Evolutionary conservation across 495 filamentous ascomycete species (phyloP).

Genomic region (Entonaema liquescens): DNA sequence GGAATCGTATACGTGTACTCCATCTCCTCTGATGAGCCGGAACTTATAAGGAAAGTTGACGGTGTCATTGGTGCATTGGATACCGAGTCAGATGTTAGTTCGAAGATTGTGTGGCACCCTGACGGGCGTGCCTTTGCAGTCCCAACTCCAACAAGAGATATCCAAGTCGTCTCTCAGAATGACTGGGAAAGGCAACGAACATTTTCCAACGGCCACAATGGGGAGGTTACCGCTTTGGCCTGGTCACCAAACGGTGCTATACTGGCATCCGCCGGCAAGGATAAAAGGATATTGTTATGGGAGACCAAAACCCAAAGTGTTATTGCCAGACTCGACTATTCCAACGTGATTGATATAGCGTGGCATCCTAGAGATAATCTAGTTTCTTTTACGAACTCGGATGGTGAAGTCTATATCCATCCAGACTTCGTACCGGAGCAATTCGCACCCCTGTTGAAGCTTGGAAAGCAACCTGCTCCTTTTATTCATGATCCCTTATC

Average conservation of each 20-base stretch:
- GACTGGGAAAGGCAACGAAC: slow-evolving; percentile 85
- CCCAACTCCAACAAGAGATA: slow-evolving; percentile 82
- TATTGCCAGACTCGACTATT: slow-evolving; percentile 74
- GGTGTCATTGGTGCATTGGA: slow-evolving; percentile 83
- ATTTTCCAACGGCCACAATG: slow-evolving; percentile 81
- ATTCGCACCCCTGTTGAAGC: slow-evolving; percentile 65
- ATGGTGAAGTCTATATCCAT: slow-evolving; percentile 91
- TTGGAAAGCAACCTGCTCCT: slow-evolving; percentile 75
- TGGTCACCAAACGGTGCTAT: slow-evolving; percentile 97
- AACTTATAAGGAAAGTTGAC: slow-evolving; percentile 82
- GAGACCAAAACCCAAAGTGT: slow-evolving; percentile 86
- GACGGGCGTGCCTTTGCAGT: slow-evolving; percentile 92
- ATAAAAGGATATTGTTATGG: slow-evolving; percentile 87
- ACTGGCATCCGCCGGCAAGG: slow-evolving; percentile 80
- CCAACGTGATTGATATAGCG: slow-evolving; percentile 80
- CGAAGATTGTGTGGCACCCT: slow-evolving; percentile 87
- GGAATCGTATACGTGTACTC: slow-evolving; percentile 91
- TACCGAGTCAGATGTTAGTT: slow-evolving; percentile 77
- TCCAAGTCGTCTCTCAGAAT: slow-evolving; percentile 83
- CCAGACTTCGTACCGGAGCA: slow-evolving; percentile 78
- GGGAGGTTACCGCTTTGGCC: slow-evolving; percentile 83
- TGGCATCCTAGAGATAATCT: slow-evolving; percentile 94
- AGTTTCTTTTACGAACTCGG: slow-evolving; percentile 86
- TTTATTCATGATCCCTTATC: slow-evolving; percentile 82
- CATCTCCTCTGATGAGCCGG: slow-evolving; percentile 77